Evolutionary conservation across 495 filamentous ascomycete genomes (phyloP).

Genomic region (Hypomontagnella monticulosa): DNA sequence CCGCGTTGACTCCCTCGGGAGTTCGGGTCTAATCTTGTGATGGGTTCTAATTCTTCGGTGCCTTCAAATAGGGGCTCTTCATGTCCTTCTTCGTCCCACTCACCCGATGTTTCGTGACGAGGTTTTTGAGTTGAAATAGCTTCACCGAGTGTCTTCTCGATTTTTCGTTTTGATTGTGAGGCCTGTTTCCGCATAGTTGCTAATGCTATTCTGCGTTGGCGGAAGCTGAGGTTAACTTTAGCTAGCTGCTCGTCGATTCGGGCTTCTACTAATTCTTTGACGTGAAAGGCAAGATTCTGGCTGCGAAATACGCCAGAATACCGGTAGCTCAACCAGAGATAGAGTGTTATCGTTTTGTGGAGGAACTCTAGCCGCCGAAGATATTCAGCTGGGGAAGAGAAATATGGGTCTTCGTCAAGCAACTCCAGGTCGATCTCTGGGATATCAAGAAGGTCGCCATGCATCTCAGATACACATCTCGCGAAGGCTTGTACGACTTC

Average conservation of each 20-base stretch:
- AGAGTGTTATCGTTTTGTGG: constrained; percentile 84
- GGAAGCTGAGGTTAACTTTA: constrained; percentile 37
- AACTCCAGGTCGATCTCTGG: constrained; percentile 70
- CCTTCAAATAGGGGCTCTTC: constrained; percentile 45
- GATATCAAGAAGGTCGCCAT: constrained; percentile 73
- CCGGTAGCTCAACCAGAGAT: constrained; percentile 83
- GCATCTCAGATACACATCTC: constrained; percentile 70
- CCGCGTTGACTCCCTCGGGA: background rate
- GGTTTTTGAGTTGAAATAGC: background rate
- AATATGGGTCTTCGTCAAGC: constrained; percentile 54
- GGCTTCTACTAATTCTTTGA: constrained; percentile 80
- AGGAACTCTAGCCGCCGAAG: constrained; percentile 74
- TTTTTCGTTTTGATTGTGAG: constrained; percentile 9
- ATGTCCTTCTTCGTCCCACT: constrained; percentile 45
- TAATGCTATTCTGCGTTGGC: constrained; percentile 22
- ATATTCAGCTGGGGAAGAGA: constrained; percentile 59
- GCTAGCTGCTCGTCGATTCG: constrained; percentile 75
- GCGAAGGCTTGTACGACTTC: constrained; percentile 68
- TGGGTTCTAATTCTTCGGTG: constrained; percentile 12
- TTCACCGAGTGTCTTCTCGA: constrained; percentile 31
- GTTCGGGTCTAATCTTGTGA: constrained; percentile 5
- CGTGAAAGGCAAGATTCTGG: constrained; percentile 78
- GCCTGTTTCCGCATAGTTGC: constrained; percentile 38
- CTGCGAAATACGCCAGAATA: constrained; percentile 82
- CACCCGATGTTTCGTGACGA: constrained; percentile 40